Evolutionary conservation across 2,329 filamentous ascomycete species (phyloP).

Genomic region (Pestalotiopsis sp.): DNA sequence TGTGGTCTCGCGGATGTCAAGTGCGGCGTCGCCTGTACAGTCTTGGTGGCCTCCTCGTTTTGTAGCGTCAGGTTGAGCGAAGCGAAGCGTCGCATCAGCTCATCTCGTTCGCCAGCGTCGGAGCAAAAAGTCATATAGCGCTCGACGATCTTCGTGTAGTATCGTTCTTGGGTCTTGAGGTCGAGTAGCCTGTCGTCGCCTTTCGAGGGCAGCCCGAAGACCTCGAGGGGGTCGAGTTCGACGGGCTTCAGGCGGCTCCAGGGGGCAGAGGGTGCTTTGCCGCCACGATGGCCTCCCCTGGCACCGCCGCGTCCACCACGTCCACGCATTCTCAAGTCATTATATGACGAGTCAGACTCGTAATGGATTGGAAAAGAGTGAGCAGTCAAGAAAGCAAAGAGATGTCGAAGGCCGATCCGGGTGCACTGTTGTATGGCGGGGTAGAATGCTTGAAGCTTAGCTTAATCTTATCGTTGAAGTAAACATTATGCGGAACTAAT

Average conservation of each 20-base stretch:
- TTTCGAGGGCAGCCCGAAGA: conserved; percentile 85
- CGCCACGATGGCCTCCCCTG: conserved; percentile 20
- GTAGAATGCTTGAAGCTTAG: neutral
- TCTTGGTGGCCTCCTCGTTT: neutral
- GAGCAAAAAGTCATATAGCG: conserved; percentile 91
- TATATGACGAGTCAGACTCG: conserved; percentile 9
- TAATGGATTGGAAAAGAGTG: neutral
- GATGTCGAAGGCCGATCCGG: neutral
- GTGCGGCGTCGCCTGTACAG: conserved; percentile 15
- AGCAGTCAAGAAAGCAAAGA: neutral
- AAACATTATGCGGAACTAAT: neutral
- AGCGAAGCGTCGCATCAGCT: conserved; percentile 75
- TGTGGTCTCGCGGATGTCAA: conserved; percentile 21
- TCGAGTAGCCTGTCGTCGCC: conserved; percentile 81
- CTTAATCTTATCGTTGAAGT: conserved; percentile 3
- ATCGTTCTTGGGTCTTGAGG: conserved; percentile 77
- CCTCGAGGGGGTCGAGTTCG: conserved; percentile 76
- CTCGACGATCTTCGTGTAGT: conserved; percentile 85
- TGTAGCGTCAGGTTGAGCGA: conserved; percentile 52
- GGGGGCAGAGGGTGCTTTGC: conserved; percentile 51
- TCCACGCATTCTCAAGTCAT: conserved; percentile 34
- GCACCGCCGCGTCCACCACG: conserved; percentile 30
- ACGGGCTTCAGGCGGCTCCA: conserved; percentile 76
- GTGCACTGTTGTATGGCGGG: neutral
- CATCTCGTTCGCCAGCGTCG: conserved; percentile 68